Base-by-base conservation (phyloP, 202 grass and related monocot genomes). In the Brachypodium distachyon region DNA sequence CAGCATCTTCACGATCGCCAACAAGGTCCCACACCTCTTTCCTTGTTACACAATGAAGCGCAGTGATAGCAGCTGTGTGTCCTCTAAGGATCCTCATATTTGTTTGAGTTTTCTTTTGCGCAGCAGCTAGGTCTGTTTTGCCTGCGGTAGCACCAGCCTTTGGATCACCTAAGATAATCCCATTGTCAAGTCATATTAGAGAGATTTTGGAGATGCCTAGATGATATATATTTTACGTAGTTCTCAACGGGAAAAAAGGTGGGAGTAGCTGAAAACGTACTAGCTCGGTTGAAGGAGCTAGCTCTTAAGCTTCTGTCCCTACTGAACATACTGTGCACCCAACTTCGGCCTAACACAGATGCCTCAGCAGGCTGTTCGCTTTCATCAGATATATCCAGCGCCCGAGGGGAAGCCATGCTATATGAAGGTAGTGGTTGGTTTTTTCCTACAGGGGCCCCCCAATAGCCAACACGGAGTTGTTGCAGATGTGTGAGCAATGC, bases 1-100 rank as follows among this genome's bases (percentile, higher is more conserved):
- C 96, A 83, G 96, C 96, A 93, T 99, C 96, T 82, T 99, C 96
- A 73, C 96, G 96, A 84, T 99, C 96, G 73, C 96, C 96, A 93
- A 99, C 87, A 87, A 99, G 96, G 81, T 99, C 96, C 92, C 96
- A 99, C 43, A 99, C 96, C 80, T 99, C 96, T 69, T 91, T 95
- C 80, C 70, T 89, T 83, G 87, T 87, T 70, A 99, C 92, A 38
- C 96, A 99, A 80, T 99, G 96, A 84, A 99, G 84, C 73, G 96
- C 87, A 62, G 96, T 99, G 78, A 99, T 84, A 66, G 96, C 89
- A 85, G 89, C 89, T 52, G 87, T 87, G 85, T 99, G 96, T 19
- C 96, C 96, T 90, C 92, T 99, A 62, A 99, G 86, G 80, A 81
- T 99, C 67, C 96, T 87, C 82, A 99, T 92, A 70, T 87, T 95